Evolutionary conservation across 768 basidiomycete genomes (phyloP), one percentile per base, ranked within the genome.

Genomic region (Mrakia gelida): DNA sequence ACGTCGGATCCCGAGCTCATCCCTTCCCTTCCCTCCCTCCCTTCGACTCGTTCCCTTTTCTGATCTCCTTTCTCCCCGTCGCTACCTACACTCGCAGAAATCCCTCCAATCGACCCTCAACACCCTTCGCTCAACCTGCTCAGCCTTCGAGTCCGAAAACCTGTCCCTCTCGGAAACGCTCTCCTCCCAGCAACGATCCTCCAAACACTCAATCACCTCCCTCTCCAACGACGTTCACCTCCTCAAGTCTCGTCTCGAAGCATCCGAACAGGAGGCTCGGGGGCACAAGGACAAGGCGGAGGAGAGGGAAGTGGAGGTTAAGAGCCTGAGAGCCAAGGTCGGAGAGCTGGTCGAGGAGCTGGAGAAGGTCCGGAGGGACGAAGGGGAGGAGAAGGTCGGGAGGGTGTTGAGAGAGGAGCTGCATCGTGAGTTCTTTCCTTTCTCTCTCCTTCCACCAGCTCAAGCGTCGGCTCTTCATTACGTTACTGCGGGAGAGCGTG

Each of bases 381-480:
- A 75, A 34, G 78, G 71, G 8, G 74, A 79, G 43, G 62, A 75
- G n/a, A 70, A 73, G 70, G 49, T 65, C 32, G 78, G 68, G 13
- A 38, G 18, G 11, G 74, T 72, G 15, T 21, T 79, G 41, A 70
- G 78, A 10, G 74, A 79, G 30, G 78, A 79, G 43, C 75, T 79
- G 18, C 49, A 75, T 43, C 73, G 78, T 79, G 28, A 59, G 78
- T 79, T 21, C 41, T 3, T 32, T 26, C 18, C 9, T 10, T 30
- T 16, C 34, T 16, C 30, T 68, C 38, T 68, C 1, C 23, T n/a
- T 61, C 23, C 59, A 8, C 23, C 26, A 13, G 61, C 32, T 13
- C 61, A 62, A 13, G n/a, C n/a, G n/a, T 34, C 32, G 63, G 34
- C 63, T 65, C 16, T 0, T 65, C 28, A 26, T 2, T n/a, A 18